Evolutionary conservation across 495 filamentous ascomycete species (phyloP), one percentile per base, ranked within the genome.

Genomic region (Aspergillus nanangensis): DNA sequence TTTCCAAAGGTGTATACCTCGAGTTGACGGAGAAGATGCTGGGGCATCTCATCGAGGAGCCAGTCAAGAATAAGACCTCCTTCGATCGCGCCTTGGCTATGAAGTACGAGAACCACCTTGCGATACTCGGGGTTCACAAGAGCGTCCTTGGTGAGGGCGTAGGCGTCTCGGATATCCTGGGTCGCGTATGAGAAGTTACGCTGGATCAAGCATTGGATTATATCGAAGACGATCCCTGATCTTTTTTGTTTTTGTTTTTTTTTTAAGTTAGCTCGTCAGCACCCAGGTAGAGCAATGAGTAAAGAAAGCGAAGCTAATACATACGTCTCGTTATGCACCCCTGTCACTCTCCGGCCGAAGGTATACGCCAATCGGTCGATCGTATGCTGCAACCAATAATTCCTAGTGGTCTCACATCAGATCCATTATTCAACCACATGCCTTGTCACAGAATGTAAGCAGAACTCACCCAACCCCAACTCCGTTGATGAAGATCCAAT

Each of bases 1-100:
- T 79, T 83, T 8, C 87, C 89, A 55, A 94, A 95, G 0, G 88
- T 93, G 62, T 92, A 93, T 10, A 93, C 79, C 57, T 94, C 90
- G 9, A 94, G 71, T 43, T 86, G 83, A 1, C 70, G 60, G 14
- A 91, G 69, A 1, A 83, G 62, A 34, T 83, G 74, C 24, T 82
- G 79, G 0, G 86, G 83, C 0, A 93, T 58, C 53, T 92, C 88
- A 52, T 83, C 78, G 7, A 92, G 71, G 8, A 95, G 76, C 78
- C 83, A 86, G 70, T 95, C 90, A 2, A 92, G 57, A 9, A 89
- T 80, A 41, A 90, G 62, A 1, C 81, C 75, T 4, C 83, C 79
- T 60, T 91, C 82, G 46, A 94, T 87, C 13, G 79, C 90, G 2
- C 90, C 90, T 60, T 94, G 89, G 15, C 82, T 87, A 60, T 95